Evolutionary conservation across 305 asterid genomes (phyloP).

Genomic region (Fraxinus latifolia): DNA sequence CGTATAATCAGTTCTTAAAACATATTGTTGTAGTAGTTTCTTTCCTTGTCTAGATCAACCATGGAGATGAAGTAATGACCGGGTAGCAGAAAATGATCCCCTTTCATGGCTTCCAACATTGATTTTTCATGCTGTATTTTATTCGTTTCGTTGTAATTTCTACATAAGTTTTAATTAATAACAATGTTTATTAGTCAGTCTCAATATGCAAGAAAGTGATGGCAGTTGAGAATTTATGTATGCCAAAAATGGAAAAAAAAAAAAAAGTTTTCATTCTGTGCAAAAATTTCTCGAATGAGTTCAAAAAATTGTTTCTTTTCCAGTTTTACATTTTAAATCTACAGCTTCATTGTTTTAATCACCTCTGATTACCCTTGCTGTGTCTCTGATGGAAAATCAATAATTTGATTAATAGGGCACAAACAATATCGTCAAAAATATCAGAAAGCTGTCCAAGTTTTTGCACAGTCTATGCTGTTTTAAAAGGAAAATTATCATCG

Average conservation of each 20-base stretch:
- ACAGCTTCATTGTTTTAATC: background rate
- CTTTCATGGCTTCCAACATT: background rate
- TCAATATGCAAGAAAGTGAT: background rate
- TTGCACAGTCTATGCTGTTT: constrained; percentile 72
- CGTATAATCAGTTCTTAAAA: background rate
- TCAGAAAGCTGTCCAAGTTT: constrained; percentile 49
- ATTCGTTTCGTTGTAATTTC: background rate
- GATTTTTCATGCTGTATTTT: background rate
- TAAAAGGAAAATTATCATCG: constrained; percentile 70
- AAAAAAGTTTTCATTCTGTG: background rate
- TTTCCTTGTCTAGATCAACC: background rate
- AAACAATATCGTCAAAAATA: constrained; percentile 56
- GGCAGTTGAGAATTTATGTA: background rate
- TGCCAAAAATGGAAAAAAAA: background rate
- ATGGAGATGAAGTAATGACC: background rate
- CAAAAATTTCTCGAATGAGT: background rate
- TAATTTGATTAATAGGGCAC: constrained; percentile 42
- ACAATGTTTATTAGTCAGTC: background rate
- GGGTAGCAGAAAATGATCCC: background rate
- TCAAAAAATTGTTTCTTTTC: background rate
- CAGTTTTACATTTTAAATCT: background rate
- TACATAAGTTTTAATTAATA: background rate
- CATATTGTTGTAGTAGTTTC: background rate
- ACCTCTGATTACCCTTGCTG: background rate
- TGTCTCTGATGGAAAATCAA: background rate